Base-by-base conservation (phyloP, 2,329 filamentous ascomycete genomes). In the Cordyceps cicadae region DNA sequence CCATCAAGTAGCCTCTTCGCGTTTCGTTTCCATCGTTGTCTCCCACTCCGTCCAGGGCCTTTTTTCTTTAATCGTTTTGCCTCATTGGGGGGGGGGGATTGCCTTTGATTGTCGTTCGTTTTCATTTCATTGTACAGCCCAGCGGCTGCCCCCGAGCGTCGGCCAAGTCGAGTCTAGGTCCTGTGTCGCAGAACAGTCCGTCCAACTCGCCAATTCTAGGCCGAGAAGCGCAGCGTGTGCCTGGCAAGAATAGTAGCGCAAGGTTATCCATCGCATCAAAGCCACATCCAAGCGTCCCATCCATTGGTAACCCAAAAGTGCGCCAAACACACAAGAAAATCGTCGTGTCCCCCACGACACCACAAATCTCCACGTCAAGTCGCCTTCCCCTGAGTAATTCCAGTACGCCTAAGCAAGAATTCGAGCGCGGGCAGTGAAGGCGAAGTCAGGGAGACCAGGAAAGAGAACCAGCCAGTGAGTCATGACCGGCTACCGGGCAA, bases 231-330 rank as follows among this genome's bases (percentile, higher is more conserved):
- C 3, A 34, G 14, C 14, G 4, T 24, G 24, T 24, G 24, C 32
- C 32, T 7, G 41, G 17, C 45, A 67, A 29, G 29, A 8, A 29
- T 29, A 67, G 69, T 68, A 65, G 67, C 4, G 24, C 24, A 68
- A 74, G n/a, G 74, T 74, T 76, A 77, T 77, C 74, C 75, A 70
- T 77, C 74, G 67, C 75, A 67, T 72, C 70, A 69, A 73, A 70
- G 24, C 26, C 45, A 46, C 15, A n/a, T 19, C 55, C 14, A 41
- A 51, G 19, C 54, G 51, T 51, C 26, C 17, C 37, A 53, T 15
- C 14, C 37, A 43, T 53, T 53, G 37, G 37, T 12, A 26, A 45
- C 6, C 12, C 37, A n/a, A 14, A 46, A 11, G n/a, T 37, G 21
- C n/a, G 39, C 49, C 48, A n/a, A 43, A 19, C 19, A 24, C 37